Evolutionary conservation across 305 asterid species (phyloP), one percentile per base, ranked within the genome.

Genomic region (Fraxinus sp.): DNA sequence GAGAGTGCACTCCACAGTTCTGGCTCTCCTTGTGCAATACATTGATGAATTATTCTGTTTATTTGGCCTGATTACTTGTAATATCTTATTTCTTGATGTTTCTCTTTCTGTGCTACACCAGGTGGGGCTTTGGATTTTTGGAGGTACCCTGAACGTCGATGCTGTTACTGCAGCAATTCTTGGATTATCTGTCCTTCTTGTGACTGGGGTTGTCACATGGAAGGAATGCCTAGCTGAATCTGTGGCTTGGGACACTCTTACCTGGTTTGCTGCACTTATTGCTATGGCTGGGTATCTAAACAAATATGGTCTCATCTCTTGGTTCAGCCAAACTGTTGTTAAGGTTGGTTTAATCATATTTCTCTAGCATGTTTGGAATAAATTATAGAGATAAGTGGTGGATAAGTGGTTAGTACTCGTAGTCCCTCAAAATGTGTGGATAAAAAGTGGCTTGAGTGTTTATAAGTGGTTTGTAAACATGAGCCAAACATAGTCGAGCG

Each of bases 121-220:
- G 99, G 99, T 96, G n/a, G 98, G 99, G 57, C 95, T 96, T 66
- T 96, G 99, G 99, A 72, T 96, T 59, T 96, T 89, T 39, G 99
- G 99, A 74, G 86, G 99, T 24, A 77, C 81, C 30, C 78, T 96
- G 81, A 91, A 87, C 35, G 91, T 96, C 39, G 99, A 96, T 87
- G 99, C 99, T 75, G 99, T 96, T 78, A 92, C 97, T 76, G 98
- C 99, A 13, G 99, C 99, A n/a, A 96, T 96, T 85, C 98, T 96
- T 86, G 99, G 99, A 39, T 84, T 96, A 75, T 88, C 98, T 3
- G 95, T 94, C 80, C 99, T 96, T 74, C 97, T 96, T 44, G 79
- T 92, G 59, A 88, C 97, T 11, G 99, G 99, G 41, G 99, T 96
- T 3, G 98, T 96, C 81, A 93, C 98, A 7, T 96, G 99, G 99